Evolutionary conservation across 805 yeast genomes (phyloP).

Genomic region (Gaillardinia entomophila): DNA sequence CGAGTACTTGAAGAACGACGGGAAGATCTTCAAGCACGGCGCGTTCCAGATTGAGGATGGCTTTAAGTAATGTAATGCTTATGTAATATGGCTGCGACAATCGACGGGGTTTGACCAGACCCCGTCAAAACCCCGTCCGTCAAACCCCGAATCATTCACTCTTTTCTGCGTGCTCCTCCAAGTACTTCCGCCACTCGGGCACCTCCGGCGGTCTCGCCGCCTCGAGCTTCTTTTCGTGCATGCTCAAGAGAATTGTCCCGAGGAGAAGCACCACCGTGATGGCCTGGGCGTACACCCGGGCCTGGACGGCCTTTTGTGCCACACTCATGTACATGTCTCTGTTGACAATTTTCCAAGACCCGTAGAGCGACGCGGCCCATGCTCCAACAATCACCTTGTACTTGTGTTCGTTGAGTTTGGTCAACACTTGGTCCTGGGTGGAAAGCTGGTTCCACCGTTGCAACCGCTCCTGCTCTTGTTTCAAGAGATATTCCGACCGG

Average conservation of each 20-base stretch:
- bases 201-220: slow-evolving; percentile 26
- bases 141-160: no score
- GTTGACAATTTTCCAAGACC: slow-evolving; percentile 71
- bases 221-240: slow-evolving; percentile 56
- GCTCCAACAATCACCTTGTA: slow-evolving; percentile 63
- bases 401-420: slow-evolving; percentile 48
- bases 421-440: slow-evolving; percentile 43
- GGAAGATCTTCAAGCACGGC: slow-evolving; percentile 22
- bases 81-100: no score
- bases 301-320: slow-evolving; percentile 79
- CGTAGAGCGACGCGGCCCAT: slow-evolving; percentile 79
- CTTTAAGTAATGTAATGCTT: slow-evolving; percentile 13
- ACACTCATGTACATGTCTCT: slow-evolving; percentile 68
- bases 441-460: slow-evolving; percentile 49
- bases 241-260: slow-evolving; percentile 61
- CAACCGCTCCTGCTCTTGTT: slow-evolving; percentile 39
- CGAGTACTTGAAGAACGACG: slow-evolving; percentile 16
- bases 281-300: slow-evolving; percentile 88
- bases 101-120: no score
- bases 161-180: slow-evolving; percentile 17
- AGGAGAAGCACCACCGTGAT: slow-evolving; percentile 65
- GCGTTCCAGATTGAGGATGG: slow-evolving; percentile 24
- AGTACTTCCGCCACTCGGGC: slow-evolving; percentile 31
- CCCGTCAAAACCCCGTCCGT: no score
- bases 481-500: slow-evolving; percentile 39